These are phyloP conservation scores for Paradendryphiella salina DNA, from an alignment of 2,329 filamentous ascomycete genomes.

Conservation along the genomic window DNA sequence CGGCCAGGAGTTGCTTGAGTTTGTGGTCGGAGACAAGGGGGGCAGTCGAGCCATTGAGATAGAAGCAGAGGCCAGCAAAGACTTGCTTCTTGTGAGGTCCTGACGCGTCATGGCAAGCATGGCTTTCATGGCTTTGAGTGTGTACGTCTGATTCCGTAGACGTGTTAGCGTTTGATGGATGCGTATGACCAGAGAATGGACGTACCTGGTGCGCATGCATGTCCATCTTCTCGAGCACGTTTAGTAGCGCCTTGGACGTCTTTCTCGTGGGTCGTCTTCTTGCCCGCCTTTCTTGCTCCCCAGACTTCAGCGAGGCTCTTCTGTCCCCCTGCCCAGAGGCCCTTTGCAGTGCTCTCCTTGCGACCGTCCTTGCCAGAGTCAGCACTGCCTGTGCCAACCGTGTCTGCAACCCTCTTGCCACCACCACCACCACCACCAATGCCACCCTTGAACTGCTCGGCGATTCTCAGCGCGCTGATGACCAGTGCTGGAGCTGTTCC, in stretches of 20 bases:
- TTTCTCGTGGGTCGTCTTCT: slow-evolving; percentile 11
- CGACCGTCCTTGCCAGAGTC: slow-evolving; percentile 57
- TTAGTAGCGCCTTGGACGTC: neutral
- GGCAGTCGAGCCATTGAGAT: slow-evolving; percentile 84
- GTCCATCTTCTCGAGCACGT: neutral
- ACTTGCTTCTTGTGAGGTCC: slow-evolving; percentile 50
- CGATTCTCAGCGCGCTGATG: slow-evolving; percentile 76
- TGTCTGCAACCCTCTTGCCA: slow-evolving; percentile 63
- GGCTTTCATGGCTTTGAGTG: neutral
- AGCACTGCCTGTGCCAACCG: slow-evolving; percentile 65
- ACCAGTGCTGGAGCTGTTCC: slow-evolving; percentile 74
- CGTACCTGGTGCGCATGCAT: slow-evolving; percentile 9
- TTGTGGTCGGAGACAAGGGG: slow-evolving; percentile 83
- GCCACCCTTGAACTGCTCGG: slow-evolving; percentile 66
- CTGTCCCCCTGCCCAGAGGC: slow-evolving; percentile 54
- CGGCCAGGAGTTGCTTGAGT: slow-evolving; percentile 74
- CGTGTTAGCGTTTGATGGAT: neutral
- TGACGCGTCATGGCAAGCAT: slow-evolving; percentile 1
- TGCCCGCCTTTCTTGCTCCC: slow-evolving; percentile 26
- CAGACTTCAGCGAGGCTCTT: slow-evolving; percentile 37
- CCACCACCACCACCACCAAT: slow-evolving; percentile 60
- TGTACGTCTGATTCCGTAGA: neutral
- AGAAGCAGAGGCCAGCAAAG: slow-evolving; percentile 73
- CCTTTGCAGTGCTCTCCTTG: slow-evolving; percentile 52
- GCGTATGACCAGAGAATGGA: neutral